Evolutionary conservation across 768 basidiomycete genomes (phyloP).

Genomic region (Scleroderma citrinum): DNA sequence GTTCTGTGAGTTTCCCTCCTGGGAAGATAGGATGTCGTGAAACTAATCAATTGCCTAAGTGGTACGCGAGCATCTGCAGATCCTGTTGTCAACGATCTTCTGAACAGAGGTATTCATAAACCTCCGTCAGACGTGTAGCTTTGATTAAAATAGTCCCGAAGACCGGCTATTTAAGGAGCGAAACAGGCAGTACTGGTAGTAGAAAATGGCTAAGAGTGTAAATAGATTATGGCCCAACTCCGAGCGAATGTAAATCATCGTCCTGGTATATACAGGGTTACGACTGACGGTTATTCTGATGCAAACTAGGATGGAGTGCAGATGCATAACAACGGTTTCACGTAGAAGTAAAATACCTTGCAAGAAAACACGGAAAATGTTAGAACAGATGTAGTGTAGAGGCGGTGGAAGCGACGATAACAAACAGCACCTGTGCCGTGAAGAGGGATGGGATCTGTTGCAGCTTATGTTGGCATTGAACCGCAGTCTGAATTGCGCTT

Average conservation of each 20-base stretch:
- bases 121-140: constrained; percentile 39
- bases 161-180: constrained; percentile 4
- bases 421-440: constrained; percentile 4
- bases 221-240: constrained; percentile 22
- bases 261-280: constrained; percentile 23
- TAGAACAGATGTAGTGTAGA: constrained; percentile 22
- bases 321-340: constrained; percentile 22
- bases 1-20: constrained; percentile 48
- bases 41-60: constrained; percentile 27
- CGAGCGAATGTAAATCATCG: constrained; percentile 17
- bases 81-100: constrained; percentile 42
- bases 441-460: constrained; percentile 11
- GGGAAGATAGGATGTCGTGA: not conserved
- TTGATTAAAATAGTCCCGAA: constrained; percentile 3
- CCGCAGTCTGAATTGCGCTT: constrained; percentile 12
- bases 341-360: constrained; percentile 9
- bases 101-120: constrained; percentile 52
- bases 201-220: constrained; percentile 22
- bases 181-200: constrained; percentile 10
- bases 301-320: constrained; percentile 14
- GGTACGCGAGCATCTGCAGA: constrained; percentile 41
- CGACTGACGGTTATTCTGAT: constrained; percentile 19
- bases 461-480: constrained; percentile 13
- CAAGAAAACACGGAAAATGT: constrained; percentile 8
- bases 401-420: constrained; percentile 14